Evolutionary conservation across 148 eudicot species (phyloP).

Genomic region (Pouteria glomerata): DNA sequence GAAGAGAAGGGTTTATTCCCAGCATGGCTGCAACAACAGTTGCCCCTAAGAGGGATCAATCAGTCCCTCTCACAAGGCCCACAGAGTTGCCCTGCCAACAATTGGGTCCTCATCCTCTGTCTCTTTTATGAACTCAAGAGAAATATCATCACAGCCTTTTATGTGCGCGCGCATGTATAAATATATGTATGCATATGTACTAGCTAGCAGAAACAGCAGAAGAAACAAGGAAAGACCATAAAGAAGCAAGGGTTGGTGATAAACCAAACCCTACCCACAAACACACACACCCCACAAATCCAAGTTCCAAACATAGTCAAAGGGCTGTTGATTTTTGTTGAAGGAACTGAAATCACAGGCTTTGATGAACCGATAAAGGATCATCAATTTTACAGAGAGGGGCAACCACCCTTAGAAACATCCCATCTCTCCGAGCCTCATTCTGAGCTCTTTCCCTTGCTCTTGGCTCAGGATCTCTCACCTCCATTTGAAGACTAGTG

Average conservation of each 20-base stretch:
- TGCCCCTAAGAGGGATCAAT: no score
- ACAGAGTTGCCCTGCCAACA: no score
- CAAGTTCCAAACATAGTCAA: not conserved
- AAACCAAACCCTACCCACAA: not conserved
- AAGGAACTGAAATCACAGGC: not conserved
- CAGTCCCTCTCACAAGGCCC: no score
- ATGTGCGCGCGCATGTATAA: no score
- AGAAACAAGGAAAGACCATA: no score
- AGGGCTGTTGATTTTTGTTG: not conserved
- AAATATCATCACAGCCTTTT: slow-evolving; percentile 1
- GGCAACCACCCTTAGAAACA: slow-evolving; percentile 11
- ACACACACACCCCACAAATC: not conserved
- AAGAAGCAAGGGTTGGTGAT: not conserved
- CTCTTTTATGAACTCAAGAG: not conserved
- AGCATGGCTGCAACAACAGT: no score
- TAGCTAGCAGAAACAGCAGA: no score
- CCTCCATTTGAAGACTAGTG: no score
- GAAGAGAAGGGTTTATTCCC: no score
- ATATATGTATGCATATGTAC: no score
- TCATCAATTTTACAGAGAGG: not conserved
- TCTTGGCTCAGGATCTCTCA: not conserved
- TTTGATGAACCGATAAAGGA: not conserved
- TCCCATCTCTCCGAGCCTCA: not conserved
- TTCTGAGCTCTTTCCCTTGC: not conserved
- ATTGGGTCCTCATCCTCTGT: no score